Conservation (phyloP, 2,329 filamentous ascomycete species). For the Xylariaceae sp. region DNA sequence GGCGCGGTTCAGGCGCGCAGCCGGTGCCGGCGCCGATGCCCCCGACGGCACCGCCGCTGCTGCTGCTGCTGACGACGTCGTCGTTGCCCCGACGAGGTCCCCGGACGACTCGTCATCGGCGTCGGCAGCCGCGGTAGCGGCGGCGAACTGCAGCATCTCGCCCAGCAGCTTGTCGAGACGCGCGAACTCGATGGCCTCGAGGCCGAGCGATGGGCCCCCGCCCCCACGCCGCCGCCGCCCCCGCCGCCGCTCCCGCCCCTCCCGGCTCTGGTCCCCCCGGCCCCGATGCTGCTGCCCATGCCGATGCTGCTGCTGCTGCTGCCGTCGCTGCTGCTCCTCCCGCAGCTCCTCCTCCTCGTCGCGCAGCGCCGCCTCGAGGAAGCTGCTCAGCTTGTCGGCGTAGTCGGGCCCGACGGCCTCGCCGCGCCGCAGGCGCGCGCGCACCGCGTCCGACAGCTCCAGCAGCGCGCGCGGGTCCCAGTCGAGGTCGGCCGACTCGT, state of each 20-base stretch:
- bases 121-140: slow-evolving; percentile 28
- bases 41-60: no score
- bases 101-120: no score
- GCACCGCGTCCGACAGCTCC: slow-evolving; percentile 34
- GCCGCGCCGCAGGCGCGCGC: slow-evolving; percentile 26
- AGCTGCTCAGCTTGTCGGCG: slow-evolving; percentile 28
- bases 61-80: no score
- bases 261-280: no score
- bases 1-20: slow-evolving; percentile 23
- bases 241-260: no score
- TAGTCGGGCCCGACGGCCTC: slow-evolving; percentile 23
- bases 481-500: slow-evolving; percentile 10
- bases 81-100: no score
- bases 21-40: no score
- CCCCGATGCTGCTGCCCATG: no score
- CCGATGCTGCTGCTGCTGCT: no score
- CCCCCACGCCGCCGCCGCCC: no score
- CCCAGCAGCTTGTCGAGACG: slow-evolving; percentile 32
- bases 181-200: slow-evolving; percentile 31
- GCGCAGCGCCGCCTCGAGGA: slow-evolving; percentile 30
- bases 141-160: slow-evolving; percentile 32
- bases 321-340: no score
- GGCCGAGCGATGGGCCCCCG: slow-evolving; percentile 27
- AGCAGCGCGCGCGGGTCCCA: slow-evolving; percentile 22
- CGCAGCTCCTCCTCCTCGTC: slow-evolving; percentile 28